Conservation (phyloP, 768 basidiomycete species). For the Daedaleopsis nitida region DNA sequence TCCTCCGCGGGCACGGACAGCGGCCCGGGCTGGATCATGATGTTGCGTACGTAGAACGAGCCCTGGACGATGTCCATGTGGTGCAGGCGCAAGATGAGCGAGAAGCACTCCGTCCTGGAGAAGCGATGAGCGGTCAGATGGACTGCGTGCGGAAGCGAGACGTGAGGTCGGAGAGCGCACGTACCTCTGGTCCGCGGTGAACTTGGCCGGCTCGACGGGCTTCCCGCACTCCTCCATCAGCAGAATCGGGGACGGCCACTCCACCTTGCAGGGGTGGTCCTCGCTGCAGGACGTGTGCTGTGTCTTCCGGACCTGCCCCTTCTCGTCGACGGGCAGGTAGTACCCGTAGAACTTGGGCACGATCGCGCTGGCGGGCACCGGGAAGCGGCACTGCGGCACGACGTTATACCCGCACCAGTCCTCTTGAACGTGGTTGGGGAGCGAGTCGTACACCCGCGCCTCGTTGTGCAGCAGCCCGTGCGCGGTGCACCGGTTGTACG, state of each 20-base stretch:
- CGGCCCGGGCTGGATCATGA: conserved; percentile 46
- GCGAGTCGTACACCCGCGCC: conserved; percentile 45
- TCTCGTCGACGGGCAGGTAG: conserved; percentile 36
- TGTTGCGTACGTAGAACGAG: conserved; percentile 45
- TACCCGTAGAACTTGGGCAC: conserved; percentile 70
- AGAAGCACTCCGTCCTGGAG: conserved; percentile 32
- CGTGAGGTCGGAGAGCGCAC: background rate
- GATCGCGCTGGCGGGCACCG: conserved; percentile 50
- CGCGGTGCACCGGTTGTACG: conserved; percentile 5
- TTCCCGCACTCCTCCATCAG: conserved; percentile 51
- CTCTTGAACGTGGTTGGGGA: conserved; percentile 48
- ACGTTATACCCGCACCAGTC: conserved; percentile 54
- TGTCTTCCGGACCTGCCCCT: background rate
- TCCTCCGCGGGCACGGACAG: conserved; percentile 30
- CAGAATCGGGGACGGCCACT: conserved; percentile 40
- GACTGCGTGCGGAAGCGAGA: background rate
- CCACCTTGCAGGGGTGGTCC: conserved; percentile 10
- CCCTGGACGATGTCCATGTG: conserved; percentile 40
- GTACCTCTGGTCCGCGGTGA: conserved; percentile 26
- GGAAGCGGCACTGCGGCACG: conserved; percentile 41
- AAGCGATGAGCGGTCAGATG: background rate
- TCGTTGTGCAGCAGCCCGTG: conserved; percentile 35
- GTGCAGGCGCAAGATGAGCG: conserved; percentile 45
- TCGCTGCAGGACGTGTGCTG: conserved; percentile 21
- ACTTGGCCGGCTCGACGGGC: conserved; percentile 30